Base-by-base conservation (phyloP, 163 green algal genomes). In the Scenedesmus sp. region DNA sequence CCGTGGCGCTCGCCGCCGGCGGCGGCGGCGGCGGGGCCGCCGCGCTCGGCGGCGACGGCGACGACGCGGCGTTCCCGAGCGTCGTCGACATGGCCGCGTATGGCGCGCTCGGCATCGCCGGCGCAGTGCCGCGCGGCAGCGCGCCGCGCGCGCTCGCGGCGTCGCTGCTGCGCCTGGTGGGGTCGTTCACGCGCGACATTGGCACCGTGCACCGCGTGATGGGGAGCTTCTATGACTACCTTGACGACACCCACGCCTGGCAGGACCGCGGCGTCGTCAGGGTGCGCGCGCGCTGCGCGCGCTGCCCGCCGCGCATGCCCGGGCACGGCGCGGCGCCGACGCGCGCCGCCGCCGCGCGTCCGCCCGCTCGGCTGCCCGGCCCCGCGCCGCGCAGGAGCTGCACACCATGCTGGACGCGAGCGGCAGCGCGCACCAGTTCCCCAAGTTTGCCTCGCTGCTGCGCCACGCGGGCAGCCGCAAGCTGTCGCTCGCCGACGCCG, bases 111-210 rank as follows among this genome's bases (percentile, higher is more conserved):
- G 63, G 63, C 63, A 24, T 72, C 39, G 26, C 42, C 18, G 9
- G 58, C 20, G 29, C 18, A 7, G 20, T 63, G 34, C 51, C 57
- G 26, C 42, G 11, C 53, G 53, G 56, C 42, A 53, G 42, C 28
- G 17, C 22, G 33, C 31, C 65, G 11, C 33, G 57, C 22, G 42
- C 69, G 42, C 64, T 72, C 3, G 75, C 75, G 14, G 54, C 9
- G 44, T 17, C 51, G 29, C 64, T 83, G 53, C 75, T 83, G 64
- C 48, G 17, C 29, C 54, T 77, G 17, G 53, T 83, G 56, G 54
- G 51, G 10, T 39, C 28, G 14, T 83, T 83, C 54, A 71, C 65
- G 42, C 67, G 28, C n/a, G 75, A 83, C 65, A 71, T 83, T 26
- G 39, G 64, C 3, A 72, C 54, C 2, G 75, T 83, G 22, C 54